Evolutionary conservation across 2,329 filamentous ascomycete species (phyloP), one percentile per base, ranked within the genome.

Genomic region (Fusarium bactridioides): DNA sequence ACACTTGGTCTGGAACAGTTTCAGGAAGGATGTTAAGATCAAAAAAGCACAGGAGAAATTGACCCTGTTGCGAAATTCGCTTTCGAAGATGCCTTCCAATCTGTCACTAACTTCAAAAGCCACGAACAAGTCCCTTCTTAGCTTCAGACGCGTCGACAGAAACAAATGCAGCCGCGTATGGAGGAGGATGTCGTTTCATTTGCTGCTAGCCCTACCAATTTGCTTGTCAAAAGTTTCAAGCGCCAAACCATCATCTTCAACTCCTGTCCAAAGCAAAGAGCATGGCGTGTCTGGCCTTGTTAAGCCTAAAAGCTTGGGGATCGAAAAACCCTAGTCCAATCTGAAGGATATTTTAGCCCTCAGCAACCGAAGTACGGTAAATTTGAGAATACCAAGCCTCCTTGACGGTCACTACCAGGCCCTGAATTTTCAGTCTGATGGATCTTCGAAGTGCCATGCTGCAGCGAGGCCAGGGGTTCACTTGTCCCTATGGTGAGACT

Each of bases 201-300:
- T 77, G 90, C 92, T 4, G 90, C 90, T 18, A 93, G 91, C 79
- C 83, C 94, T 51, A 92, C 90, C 0, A 91, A 90, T 63, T 84
- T 89, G 1, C 83, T 86, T 4, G 91, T 91, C 7, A 92, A 90
- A 70, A 83, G 82, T 5, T 84, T 93, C 10, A 85, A 91, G 29
- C 90, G 90, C 0, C 90, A 93, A 77, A 88, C 84, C 8, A 87
- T 94, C 54, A 86, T 91, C 4, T 85, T 88, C 35, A 35, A 57
- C 16, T 13, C 47, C 9, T 25, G 29, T 6, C 7, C 40, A 6
- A 58, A 56, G 23, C 25, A 43, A 21, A 67, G 53, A 27, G 23
- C 6, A 23, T 12, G 13, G 15, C 15, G 23, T 57, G 66, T 18
- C 54, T 43, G 12, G 64, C 69, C 43, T 51, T 33, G 8, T 25